Base-by-base conservation (phyloP, 495 filamentous ascomycete species). In the Entonaema liquescens region DNA sequence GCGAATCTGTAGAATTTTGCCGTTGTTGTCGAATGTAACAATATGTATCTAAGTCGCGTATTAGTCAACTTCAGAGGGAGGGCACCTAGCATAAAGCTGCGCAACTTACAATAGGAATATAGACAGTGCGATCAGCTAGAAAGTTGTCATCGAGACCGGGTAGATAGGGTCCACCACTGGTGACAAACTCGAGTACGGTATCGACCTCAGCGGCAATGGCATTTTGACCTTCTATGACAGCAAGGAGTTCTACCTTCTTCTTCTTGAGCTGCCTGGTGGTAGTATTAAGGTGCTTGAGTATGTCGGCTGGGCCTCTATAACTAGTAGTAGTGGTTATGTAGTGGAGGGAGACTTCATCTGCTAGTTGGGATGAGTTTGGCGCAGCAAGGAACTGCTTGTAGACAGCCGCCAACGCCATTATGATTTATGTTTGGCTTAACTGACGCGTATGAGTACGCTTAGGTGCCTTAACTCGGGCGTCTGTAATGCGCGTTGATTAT, bases 101-200 rank as follows among this genome's bases (percentile, higher is more conserved):
- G 19, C 52, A 40, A 83, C 89, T 74, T 87, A 97, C 94, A 84
- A 95, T 88, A 62, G 92, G 90, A 70, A 98, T 88, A 40, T 86
- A 90, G 52, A 92, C 92, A 69, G 88, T 88, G 67, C 90, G 90
- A 78, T 98, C 96, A 59, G 90, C 83, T 58, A 99, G 79, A 79
- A 98, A 97, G 82, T 97, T 97, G 83, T 98, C 94, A 66, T 98
- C 95, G 54, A 99, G 82, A 53, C 87, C 88, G 17, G 95, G 96
- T 31, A 99, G 88, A 81, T 94, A 99, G 49, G 91, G 86, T 42
- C 94, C 96, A 66, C 95, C 95, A 59, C 90, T 88, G 65, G 81
- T 85, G 25, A 90, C 63, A 76, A 99, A 97, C 75, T 96, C 92
- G 17, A 99, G 76, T 6, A 89, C 89, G 12, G 92, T 95, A 74